Percentiles rank a stretch among this genome's conserved stretches.
Conservation (phyloP, 2,329 filamentous ascomycete genomes). For the Colletotrichum sp. region DNA sequence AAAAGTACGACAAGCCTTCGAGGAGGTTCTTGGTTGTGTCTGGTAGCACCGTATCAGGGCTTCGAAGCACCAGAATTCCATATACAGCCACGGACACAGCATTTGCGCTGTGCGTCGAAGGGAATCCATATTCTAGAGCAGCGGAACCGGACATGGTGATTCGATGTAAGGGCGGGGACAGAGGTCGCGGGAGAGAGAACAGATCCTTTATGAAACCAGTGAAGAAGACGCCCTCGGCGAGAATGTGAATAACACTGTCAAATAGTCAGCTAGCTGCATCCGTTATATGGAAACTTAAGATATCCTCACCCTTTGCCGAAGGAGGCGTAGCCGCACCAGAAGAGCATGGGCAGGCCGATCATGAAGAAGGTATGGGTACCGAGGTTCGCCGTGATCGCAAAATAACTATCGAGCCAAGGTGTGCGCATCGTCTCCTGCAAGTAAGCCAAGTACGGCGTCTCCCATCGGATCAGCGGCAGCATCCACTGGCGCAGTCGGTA, state of each 20-base stretch:
- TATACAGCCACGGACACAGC: constrained; percentile 94
- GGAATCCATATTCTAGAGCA: constrained; percentile 95
- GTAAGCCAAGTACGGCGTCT: constrained; percentile 91
- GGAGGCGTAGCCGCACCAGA: constrained; percentile 91
- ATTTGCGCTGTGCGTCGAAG: constrained; percentile 96
- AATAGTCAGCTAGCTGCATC: background rate
- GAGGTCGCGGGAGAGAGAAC: constrained; percentile 86
- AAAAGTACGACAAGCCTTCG: constrained; percentile 78
- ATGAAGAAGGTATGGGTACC: constrained; percentile 99
- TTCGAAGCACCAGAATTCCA: constrained; percentile 72
- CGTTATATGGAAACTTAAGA: background rate
- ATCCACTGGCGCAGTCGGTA: constrained; percentile 81
- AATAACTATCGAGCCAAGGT: constrained; percentile 91
- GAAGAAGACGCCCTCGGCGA: constrained; percentile 81
- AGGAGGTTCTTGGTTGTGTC: constrained; percentile 65
- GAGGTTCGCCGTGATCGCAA: constrained; percentile 94
- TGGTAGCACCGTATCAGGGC: constrained; percentile 66
- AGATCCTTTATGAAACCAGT: constrained; percentile 96
- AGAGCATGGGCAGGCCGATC: constrained; percentile 90
- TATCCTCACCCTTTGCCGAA: constrained; percentile 84
- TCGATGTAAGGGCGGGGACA: constrained; percentile 89
- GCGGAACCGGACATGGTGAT: constrained; percentile 98
- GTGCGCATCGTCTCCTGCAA: constrained; percentile 82
- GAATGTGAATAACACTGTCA: constrained; percentile 71
- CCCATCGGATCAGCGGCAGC: constrained; percentile 88